phyloP scores from a whole-genome alignment of 768 basidiomycete genomes.

The Bullera alba region DNA sequence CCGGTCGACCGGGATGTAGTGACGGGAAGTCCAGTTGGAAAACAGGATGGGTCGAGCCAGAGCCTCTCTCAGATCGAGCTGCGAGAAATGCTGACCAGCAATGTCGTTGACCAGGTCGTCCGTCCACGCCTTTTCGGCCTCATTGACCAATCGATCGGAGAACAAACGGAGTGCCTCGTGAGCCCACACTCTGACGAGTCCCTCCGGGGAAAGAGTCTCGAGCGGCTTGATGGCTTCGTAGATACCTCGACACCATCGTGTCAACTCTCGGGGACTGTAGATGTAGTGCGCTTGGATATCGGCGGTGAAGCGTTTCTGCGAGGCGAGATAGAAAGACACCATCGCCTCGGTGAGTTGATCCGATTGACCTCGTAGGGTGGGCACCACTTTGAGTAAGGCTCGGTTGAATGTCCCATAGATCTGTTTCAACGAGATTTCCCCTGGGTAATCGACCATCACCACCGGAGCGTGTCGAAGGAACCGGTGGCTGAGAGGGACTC shows the following conservation, averaged over 20 bases:
- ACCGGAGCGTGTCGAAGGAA: slow-evolving; percentile 96
- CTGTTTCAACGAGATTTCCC: slow-evolving; percentile 90
- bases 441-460: slow-evolving; percentile 99
- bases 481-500: slow-evolving; percentile 93
- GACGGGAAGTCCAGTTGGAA: slow-evolving; percentile 98
- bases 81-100: slow-evolving; percentile 87
- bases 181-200: slow-evolving; percentile 93
- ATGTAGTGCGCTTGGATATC: slow-evolving; percentile 98
- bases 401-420: slow-evolving; percentile 98
- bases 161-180: slow-evolving; percentile 96
- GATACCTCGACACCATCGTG: slow-evolving; percentile 93
- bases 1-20: slow-evolving; percentile 91
- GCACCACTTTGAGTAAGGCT: slow-evolving; percentile 88
- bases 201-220: slow-evolving; percentile 87
- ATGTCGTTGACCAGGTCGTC: slow-evolving; percentile 80
- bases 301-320: slow-evolving; percentile 88
- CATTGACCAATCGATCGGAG: slow-evolving; percentile 90
- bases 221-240: slow-evolving; percentile 93
- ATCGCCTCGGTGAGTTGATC: slow-evolving; percentile 95
- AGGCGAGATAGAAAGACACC: slow-evolving; percentile 90
- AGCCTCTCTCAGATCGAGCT: slow-evolving; percentile 78
- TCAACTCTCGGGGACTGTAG: slow-evolving; percentile 97
- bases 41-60: slow-evolving; percentile 83
- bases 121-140: slow-evolving; percentile 90
- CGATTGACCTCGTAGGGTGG: slow-evolving; percentile 82